Base-by-base conservation (phyloP, 1,284 basidiomycete species). In the Naganishia albida region DNA sequence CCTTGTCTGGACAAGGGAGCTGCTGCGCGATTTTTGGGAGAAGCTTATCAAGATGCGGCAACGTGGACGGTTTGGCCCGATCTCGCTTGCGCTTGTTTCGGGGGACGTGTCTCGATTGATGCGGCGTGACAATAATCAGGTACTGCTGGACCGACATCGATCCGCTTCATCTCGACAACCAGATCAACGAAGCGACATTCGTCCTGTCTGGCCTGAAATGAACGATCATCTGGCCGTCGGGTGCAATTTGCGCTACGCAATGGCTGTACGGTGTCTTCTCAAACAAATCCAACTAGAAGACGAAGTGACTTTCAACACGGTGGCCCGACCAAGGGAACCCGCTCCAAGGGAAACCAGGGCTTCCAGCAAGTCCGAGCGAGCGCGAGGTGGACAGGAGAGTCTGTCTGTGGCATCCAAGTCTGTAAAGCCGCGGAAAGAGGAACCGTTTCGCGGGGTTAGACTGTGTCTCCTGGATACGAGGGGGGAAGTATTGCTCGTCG, bases 191-290 rank as follows among this genome's bases (percentile, higher is more conserved):
- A 6, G 16, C 15, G 4, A 25, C 1, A 48, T 8, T 20, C 16
- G 38, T 15, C 66, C 66, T 2, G 54, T 49, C 18, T 65, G 72
- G 30, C 64, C 69, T 7, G 76, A 78, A 65, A 63, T 64, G 0
- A 75, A 75, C 18, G 75, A 77, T 68, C 75, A 78, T 66, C 62
- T 78, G 7, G 65, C 75, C 30, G 55, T 78, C 13, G 76, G 75
- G 68, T 70, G 69, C 65, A 71, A 75, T 59, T 69, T 70, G 2
- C 64, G 62, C n/a, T 51, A 66, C 28, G 73, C 73, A 0, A 63
- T 78, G 50, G 57, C 62, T 6, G 60, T 78, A 2, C 69, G 76
- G n/a, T 73, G 69, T 1, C 74, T 74, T 72, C 66, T 78, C 10
- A 63, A 73, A 50, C 67, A 62, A 51, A 67, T 63, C 57, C 50